These are phyloP conservation scores for Neurospora sp. DNA, from an alignment of 495 filamentous ascomycete species.

Conservation along the genomic window DNA sequence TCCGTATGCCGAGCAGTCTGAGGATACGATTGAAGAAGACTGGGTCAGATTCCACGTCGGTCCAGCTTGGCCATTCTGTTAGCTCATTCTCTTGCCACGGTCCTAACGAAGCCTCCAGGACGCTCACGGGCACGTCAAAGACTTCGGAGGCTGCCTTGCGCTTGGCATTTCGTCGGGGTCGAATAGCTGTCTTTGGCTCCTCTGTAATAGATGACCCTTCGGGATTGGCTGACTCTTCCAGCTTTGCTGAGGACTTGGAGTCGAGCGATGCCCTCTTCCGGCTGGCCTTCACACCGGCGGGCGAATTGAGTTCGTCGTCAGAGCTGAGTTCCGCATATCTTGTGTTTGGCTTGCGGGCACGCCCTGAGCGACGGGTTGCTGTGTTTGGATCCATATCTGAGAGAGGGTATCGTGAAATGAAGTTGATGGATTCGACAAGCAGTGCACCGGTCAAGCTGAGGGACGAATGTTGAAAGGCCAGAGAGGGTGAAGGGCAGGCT, in stretches of 20 bases:
- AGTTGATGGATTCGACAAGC: neutral
- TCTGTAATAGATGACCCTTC: neutral
- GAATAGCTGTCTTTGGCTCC: neutral
- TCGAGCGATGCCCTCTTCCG: neutral
- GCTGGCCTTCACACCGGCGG: neutral
- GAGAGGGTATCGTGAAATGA: neutral
- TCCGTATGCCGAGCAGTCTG: conserved; percentile 60
- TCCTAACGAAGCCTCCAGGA: conserved; percentile 27
- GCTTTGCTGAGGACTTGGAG: neutral
- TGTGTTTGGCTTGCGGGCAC: conserved; percentile 19
- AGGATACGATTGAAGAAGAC: conserved; percentile 84
- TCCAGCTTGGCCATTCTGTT: conserved; percentile 55
- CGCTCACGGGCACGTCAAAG: conserved; percentile 21
- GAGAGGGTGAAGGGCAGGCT: neutral
- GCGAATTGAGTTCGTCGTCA: conserved; percentile 4
- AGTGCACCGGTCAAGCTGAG: neutral
- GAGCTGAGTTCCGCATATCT: conserved; percentile 16
- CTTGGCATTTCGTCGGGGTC: conserved; percentile 24
- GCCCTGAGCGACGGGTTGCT: conserved; percentile 23
- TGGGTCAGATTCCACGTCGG: conserved; percentile 85
- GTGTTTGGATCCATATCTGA: neutral
- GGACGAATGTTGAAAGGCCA: neutral
- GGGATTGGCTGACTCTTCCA: neutral
- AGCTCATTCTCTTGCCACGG: conserved; percentile 34
- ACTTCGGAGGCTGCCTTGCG: conserved; percentile 24